Evolutionary conservation across 805 yeast species (phyloP).

Genomic region (Candida sanyiensis): DNA sequence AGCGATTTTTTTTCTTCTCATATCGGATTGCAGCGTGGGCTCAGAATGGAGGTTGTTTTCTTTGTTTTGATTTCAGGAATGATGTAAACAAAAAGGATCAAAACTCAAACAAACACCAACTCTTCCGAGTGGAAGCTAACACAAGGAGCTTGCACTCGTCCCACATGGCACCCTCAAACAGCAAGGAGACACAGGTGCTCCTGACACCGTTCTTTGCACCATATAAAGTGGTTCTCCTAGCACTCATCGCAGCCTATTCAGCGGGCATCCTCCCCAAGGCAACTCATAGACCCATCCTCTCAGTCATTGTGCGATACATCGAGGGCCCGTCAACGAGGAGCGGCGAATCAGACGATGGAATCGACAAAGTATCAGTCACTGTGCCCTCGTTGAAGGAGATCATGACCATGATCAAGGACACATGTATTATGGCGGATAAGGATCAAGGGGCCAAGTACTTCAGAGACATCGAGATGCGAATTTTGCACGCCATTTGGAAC

Average conservation of each 20-base stretch:
- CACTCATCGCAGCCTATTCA: constrained; percentile 44
- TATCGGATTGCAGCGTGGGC: too few species aligned
- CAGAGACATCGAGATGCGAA: constrained; percentile 26
- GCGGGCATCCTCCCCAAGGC: constrained; percentile 34
- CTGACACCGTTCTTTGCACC: constrained; percentile 45
- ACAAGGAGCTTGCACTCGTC: too few species aligned
- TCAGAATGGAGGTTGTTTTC: too few species aligned
- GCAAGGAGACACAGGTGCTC: constrained; percentile 12
- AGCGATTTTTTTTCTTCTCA: too few species aligned
- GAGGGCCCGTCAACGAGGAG: constrained; percentile 26
- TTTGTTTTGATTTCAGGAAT: too few species aligned
- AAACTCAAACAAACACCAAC: neutral
- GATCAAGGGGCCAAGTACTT: constrained; percentile 22
- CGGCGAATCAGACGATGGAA: constrained; percentile 3
- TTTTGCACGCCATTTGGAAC: constrained; percentile 39
- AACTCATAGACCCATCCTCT: constrained; percentile 34
- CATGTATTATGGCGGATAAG: constrained; percentile 20
- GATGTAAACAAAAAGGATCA: neutral
- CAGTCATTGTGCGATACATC: constrained; percentile 40
- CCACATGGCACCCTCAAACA: too few species aligned
- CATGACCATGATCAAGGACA: constrained; percentile 19
- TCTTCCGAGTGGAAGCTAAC: neutral
- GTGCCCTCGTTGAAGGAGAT: constrained; percentile 33
- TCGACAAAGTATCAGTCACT: constrained; percentile 20
- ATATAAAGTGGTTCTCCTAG: constrained; percentile 45